Conservation (phyloP, 2,329 filamentous ascomycete genomes). For the Fusarium abutilonis region DNA sequence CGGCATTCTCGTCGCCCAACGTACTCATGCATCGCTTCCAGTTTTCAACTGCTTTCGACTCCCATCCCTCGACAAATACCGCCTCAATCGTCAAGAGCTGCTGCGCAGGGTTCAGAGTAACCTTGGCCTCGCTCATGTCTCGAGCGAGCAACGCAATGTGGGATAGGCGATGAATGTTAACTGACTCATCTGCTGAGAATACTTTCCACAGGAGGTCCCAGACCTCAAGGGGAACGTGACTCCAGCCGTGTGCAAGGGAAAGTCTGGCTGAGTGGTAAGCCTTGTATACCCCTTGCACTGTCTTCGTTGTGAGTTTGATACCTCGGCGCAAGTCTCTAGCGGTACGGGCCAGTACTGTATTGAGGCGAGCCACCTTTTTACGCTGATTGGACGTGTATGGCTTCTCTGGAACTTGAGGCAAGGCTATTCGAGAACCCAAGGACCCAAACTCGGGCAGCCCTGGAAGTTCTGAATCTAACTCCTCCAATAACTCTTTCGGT, state of each 20-base stretch:
- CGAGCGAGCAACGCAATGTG: slow-evolving; percentile 70
- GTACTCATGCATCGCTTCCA: slow-evolving; percentile 69
- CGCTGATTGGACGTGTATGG: slow-evolving; percentile 53
- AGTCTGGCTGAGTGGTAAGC: slow-evolving; percentile 59
- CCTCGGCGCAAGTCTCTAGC: slow-evolving; percentile 45
- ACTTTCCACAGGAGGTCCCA: slow-evolving; percentile 75
- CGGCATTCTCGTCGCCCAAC: slow-evolving; percentile 58
- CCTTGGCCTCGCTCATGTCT: slow-evolving; percentile 71
- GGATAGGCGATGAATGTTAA: slow-evolving; percentile 65
- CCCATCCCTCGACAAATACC: slow-evolving; percentile 70
- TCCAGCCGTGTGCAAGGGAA: slow-evolving; percentile 57
- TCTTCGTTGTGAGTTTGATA: slow-evolving; percentile 47
- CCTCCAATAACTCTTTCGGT: slow-evolving; percentile 49
- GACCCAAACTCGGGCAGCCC: slow-evolving; percentile 43
- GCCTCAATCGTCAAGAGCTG: slow-evolving; percentile 75
- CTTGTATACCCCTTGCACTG: slow-evolving; percentile 58
- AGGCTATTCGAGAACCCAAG: slow-evolving; percentile 34
- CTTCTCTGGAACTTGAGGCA: slow-evolving; percentile 52
- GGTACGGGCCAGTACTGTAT: slow-evolving; percentile 46
- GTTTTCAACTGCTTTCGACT: slow-evolving; percentile 67
- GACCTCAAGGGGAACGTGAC: slow-evolving; percentile 66
- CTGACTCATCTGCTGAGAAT: slow-evolving; percentile 61
- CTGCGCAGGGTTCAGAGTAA: slow-evolving; percentile 64
- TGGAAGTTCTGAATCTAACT: slow-evolving; percentile 46
- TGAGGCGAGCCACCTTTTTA: slow-evolving; percentile 53